Base-by-base conservation (phyloP, 352 stramenopile species). In the Pythium coloratum region DNA sequence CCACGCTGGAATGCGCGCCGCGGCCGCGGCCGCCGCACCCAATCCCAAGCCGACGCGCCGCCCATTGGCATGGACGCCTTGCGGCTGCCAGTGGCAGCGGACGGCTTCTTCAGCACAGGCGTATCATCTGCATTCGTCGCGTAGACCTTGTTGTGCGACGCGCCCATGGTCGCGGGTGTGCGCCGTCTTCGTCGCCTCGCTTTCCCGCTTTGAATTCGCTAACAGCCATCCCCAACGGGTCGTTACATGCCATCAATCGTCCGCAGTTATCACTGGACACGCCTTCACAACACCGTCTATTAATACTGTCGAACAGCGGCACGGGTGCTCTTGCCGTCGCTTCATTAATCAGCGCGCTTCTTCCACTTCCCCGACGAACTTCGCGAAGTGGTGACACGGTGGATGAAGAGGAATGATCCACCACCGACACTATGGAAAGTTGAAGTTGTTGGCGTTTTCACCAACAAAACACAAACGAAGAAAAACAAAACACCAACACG, bases 111-210 rank as follows among this genome's bases (percentile, higher is more conserved):
- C 20, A 18, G 34, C 10, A 14, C 18, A 2, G 34, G 7, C 34
- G 55, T 18, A 20, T 36, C 34, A 9, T 36, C 34, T 3, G 44
- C 46, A 18, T 47, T 33, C 18, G 59, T 40, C 40, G 57, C 67
- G 55, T 75, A 68, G 36, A 75, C 38, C 38, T 70, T 75, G 53
- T 55, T 64, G 40, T 26, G 57, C 50, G 66, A 66, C 18, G 33
- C 13, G 30, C 36, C 49, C 66, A 68, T 73, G 40, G 54, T 42
- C 33, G 20, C n/a, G 9, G 6, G 53, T 18, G 46, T 13, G 36
- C 8, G 30, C 3, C 33, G 26, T 32, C 9, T 26, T 8, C 30
- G 9, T 6, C 55, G 55, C 9, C n/a, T 36, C 6, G 55, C 18
- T 51, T 2, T 14, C 14, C 12, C 7, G 24, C 12, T 8, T 13